Percentiles rank a stretch among this genome's conserved stretches.
Conservation (phyloP, 192 early-diverging fungal species). For the Coemansia guatemalensis region DNA sequence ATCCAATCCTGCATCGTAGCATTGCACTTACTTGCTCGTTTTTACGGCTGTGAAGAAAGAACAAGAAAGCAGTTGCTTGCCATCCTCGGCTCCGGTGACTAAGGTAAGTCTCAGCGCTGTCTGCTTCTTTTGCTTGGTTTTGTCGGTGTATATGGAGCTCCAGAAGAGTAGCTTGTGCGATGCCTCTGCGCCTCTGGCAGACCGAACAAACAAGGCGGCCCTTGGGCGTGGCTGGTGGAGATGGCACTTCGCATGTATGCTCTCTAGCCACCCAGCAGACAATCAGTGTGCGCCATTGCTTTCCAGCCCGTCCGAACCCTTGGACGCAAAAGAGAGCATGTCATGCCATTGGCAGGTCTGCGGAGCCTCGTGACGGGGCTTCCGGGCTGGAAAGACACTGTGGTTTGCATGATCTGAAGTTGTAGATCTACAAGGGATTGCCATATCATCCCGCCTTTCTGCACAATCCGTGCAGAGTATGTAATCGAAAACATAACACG, state of each 20-base stretch:
- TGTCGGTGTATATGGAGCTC: neutral
- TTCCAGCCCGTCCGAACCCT: neutral
- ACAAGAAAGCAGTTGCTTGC: neutral
- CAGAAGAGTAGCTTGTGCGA: neutral
- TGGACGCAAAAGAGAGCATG: neutral
- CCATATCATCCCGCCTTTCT: neutral
- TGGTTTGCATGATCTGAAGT: neutral
- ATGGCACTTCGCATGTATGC: neutral
- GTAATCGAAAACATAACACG: conserved; percentile 34
- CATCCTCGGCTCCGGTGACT: neutral
- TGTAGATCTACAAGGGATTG: conserved; percentile 1
- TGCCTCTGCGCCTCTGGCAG: neutral
- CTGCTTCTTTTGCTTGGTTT: neutral
- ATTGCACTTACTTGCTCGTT: neutral
- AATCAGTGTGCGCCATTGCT: neutral
- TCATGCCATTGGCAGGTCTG: neutral
- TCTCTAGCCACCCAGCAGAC: neutral
- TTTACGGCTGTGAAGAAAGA: neutral
- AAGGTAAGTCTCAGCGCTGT: neutral
- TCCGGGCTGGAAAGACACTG: neutral
- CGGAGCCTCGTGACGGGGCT: neutral
- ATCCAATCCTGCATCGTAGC: neutral
- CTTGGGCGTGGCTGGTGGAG: neutral
- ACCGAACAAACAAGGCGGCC: neutral
- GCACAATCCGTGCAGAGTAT: conserved; percentile 11